Evolutionary conservation across 164 flowering plant genomes (phyloP).

Genomic region (Platanus orientalis): DNA sequence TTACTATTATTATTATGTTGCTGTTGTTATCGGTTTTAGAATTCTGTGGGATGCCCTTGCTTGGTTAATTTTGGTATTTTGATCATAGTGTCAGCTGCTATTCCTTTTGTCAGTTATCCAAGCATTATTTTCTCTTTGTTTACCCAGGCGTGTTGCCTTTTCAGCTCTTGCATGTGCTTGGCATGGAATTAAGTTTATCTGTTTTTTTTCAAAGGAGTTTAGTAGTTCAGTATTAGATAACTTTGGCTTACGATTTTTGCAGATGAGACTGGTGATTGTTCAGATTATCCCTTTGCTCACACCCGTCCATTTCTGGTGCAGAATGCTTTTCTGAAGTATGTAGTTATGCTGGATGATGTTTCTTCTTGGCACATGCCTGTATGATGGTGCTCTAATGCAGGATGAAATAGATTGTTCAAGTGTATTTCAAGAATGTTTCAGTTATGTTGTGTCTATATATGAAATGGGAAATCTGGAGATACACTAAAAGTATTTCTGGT

Average conservation of each 20-base stretch:
- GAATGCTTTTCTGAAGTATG: not conserved
- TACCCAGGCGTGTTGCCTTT: not conserved
- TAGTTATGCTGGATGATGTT: slow-evolving; percentile 6
- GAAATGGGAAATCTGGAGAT: no score
- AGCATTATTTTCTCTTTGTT: not conserved
- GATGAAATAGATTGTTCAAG: not conserved
- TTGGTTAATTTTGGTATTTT: not conserved
- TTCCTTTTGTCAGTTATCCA: no score
- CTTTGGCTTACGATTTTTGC: slow-evolving; percentile 4
- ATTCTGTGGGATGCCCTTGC: not conserved
- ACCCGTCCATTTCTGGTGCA: slow-evolving; percentile 4
- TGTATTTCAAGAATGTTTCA: not conserved
- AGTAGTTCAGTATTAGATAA: slow-evolving; percentile 4
- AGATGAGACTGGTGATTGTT: slow-evolving; percentile 1
- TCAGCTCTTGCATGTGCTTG: not conserved
- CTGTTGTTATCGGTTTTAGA: no score
- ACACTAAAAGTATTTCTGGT: not conserved
- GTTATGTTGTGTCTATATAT: not conserved
- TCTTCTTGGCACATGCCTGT: not conserved
- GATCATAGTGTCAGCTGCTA: not conserved
- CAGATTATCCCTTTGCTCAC: not conserved
- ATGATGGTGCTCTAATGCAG: not conserved
- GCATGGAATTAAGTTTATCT: slow-evolving; percentile 1
- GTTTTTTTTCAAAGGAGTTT: slow-evolving; percentile 1
- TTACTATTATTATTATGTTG: no score